phyloP scores from a whole-genome alignment of 495 filamentous ascomycete species.

The Paragyromitra xinjiangensis region DNA sequence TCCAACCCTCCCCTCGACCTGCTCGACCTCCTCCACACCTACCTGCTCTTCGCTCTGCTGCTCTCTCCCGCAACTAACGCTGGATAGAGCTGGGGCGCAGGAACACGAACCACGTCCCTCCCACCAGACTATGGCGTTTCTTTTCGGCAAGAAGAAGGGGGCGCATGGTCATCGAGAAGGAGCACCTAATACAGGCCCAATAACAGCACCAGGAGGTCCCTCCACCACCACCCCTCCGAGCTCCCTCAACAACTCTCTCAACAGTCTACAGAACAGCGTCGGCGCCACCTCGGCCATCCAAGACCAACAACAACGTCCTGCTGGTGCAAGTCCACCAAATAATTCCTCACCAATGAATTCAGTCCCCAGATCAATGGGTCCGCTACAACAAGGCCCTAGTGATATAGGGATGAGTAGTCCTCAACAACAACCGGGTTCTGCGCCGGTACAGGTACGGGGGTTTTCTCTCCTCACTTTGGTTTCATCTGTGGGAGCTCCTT shows the following conservation, averaged over 20 bases:
- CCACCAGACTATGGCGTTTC: slow-evolving; percentile 67
- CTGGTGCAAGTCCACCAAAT: slow-evolving; percentile 39
- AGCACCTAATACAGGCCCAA: slow-evolving; percentile 63
- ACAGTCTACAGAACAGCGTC: slow-evolving; percentile 62
- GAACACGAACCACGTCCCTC: slow-evolving; percentile 33
- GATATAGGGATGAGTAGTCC: slow-evolving; percentile 57
- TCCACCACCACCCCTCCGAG: slow-evolving; percentile 64
- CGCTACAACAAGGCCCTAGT: slow-evolving; percentile 62
- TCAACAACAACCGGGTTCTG: slow-evolving; percentile 35
- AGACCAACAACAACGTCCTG: slow-evolving; percentile 34
- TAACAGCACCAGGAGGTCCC: slow-evolving; percentile 58
- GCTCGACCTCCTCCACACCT: slow-evolving; percentile 7
- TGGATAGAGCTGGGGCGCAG: slow-evolving; percentile 44
- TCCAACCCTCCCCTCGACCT: background rate
- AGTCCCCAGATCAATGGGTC: slow-evolving; percentile 45
- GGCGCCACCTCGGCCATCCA: slow-evolving; percentile 26
- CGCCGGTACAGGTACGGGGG: slow-evolving; percentile 47
- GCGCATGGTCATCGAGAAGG: slow-evolving; percentile 59
- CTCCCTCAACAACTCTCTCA: slow-evolving; percentile 72
- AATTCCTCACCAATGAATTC: slow-evolving; percentile 46
- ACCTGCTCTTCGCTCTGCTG: slow-evolving; percentile 32
- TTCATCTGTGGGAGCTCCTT: slow-evolving; percentile 23
- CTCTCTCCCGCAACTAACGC: slow-evolving; percentile 32
- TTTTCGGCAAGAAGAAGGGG: slow-evolving; percentile 70
- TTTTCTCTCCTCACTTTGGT: background rate